Evolutionary conservation across 2,329 filamentous ascomycete genomes (phyloP), one percentile per base, ranked within the genome.

Genomic region (Colletotrichum nymphaeae): DNA sequence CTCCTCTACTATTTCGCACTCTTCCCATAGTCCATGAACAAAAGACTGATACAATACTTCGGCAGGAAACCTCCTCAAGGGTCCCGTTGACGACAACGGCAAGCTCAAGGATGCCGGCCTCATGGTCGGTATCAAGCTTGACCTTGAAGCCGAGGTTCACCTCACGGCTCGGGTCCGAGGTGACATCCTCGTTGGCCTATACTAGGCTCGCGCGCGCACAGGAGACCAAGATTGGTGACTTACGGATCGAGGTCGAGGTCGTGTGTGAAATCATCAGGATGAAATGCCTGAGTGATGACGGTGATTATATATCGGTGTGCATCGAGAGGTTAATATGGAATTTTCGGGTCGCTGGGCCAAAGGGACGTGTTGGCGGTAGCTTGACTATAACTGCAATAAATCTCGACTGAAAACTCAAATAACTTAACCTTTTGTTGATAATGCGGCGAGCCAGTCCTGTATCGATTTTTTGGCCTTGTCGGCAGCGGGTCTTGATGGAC

Each of bases 61-160:
- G 53, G 3, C 69, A 88, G 87, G 88, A 68, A 83, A 86, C 76
- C 85, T 91, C 49, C 86, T 91, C 75, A 88, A 87, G 80, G 89
- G 89, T n/a, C 85, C 89, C 19, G 86, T 86, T 46, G 88, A 90
- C 73, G 86, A 88, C 42, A 82, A 90, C 68, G 89, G 90, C 74
- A 87, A 88, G 76, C 84, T 88, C 70, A 91, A 90, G 81, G 81
- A 87, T 57, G 88, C 90, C 5, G 89, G 88, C 1, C 83, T 91
- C 55, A 84, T 91, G 76, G 84, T 91, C 52, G 89, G 89, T 69
- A 91, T 91, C 83, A 91, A 91, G 84, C 84, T 91, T 46, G 89
- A 91, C 78, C 81, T 91, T n/a, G 89, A 91, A 79, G 89, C 89
- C 14, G 89, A 91, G 79, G 87, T 91, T 55, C 89, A 92, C 79